Evolutionary conservation across 2,329 filamentous ascomycete genomes (phyloP).

Genomic region (Acrocalymma vagum): DNA sequence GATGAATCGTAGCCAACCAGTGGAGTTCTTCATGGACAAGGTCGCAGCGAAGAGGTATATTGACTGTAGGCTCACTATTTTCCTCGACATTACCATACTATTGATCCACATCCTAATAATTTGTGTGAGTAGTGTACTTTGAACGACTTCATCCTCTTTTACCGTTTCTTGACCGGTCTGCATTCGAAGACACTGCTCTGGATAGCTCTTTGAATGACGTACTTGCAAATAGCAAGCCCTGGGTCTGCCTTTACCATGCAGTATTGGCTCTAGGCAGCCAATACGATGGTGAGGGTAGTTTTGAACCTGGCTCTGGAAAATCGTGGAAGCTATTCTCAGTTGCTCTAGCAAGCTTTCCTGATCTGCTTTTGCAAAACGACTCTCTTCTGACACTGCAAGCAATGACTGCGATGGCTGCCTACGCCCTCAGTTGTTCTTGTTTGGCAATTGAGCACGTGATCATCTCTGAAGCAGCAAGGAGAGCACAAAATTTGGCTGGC

Average conservation of each 20-base stretch:
- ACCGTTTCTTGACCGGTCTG: slow-evolving; percentile 50
- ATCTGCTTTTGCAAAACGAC: slow-evolving; percentile 36
- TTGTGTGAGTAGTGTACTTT: slow-evolving; percentile 44
- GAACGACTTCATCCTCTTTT: slow-evolving; percentile 49
- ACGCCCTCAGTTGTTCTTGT: slow-evolving; percentile 43
- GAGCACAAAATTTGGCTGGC: no score
- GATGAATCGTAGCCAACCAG: no score
- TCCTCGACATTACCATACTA: no score
- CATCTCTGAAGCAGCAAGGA: slow-evolving; percentile 40
- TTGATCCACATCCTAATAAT: slow-evolving; percentile 9
- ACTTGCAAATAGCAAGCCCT: slow-evolving; percentile 38
- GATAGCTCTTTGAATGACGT: slow-evolving; percentile 31
- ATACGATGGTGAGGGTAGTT: slow-evolving; percentile 45
- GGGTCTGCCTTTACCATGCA: slow-evolving; percentile 50
- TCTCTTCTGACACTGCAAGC: slow-evolving; percentile 34
- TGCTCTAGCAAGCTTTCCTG: slow-evolving; percentile 47
- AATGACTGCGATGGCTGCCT: slow-evolving; percentile 44
- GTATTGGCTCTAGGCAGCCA: slow-evolving; percentile 51
- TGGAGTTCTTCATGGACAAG: no score
- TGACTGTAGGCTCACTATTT: no score
- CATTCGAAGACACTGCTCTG: slow-evolving; percentile 45
- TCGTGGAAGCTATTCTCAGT: slow-evolving; percentile 52
- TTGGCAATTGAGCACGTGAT: slow-evolving; percentile 45
- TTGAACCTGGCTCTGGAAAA: slow-evolving; percentile 49
- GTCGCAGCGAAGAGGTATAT: no score